Base-by-base conservation (phyloP, 805 yeast genomes). In the Lipomyces yamanashiensis region DNA sequence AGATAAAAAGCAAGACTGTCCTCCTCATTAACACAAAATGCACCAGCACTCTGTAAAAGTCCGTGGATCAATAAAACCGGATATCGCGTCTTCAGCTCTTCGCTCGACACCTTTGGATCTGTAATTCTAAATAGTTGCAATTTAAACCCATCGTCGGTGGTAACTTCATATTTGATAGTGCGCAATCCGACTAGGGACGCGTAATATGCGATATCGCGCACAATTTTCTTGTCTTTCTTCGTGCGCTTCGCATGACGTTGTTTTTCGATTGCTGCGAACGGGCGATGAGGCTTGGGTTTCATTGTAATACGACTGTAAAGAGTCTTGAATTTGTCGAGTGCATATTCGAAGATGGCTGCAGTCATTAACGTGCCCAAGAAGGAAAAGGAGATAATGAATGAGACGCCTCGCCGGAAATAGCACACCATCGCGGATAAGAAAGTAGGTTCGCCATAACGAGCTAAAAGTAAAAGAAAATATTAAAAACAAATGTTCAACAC, bases 11-110 rank as follows among this genome's bases (percentile, higher is more conserved):
- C 95, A 49, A 95, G 75, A 10, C 96, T 88, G 63, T 88, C 85
- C 61, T 82, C 80, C 0, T 98, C 99, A n/a, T 89, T 79, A 0
- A 96, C 87, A 36, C 93, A 81, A 74, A 83, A 93, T 0, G 97
- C 88, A 0, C 92, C 97, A 0, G 93, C 85, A 23, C 96, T 88
- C 72, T 92, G 96, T 67, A 93, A 77, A 13, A 93, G 80, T 0
- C 99, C 99, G 71, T 93, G 99, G 21, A 93, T 78, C 66, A 91
- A 75, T 23, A 93, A 77, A 1, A 93, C 78, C 0, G 98, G 98
- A 59, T 80, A 80, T 64, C 81, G 74, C 41, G 68, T 48, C 44
- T 74, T 53, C 43, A 82, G 73, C 15, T 72, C 37, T 9, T 63
- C 60, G 2, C 63, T 54, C 0, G 77, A 58, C 48, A 76, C 79